These are phyloP conservation scores for Stephania yunnanensis DNA, from an alignment of 164 flowering plant genomes.

Conservation along the genomic window DNA sequence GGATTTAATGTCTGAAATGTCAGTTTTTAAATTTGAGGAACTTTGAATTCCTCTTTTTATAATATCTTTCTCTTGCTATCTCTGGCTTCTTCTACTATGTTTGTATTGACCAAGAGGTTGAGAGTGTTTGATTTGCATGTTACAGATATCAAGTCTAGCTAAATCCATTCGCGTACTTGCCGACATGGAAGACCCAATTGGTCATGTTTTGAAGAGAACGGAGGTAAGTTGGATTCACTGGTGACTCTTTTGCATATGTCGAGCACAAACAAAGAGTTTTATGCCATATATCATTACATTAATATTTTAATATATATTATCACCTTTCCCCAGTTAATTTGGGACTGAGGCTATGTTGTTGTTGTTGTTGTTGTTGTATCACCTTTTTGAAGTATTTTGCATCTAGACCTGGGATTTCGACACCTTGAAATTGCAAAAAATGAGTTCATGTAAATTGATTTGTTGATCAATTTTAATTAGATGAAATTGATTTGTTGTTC, in stretches of 20 bases:
- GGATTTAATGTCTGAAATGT: slow-evolving; percentile 2
- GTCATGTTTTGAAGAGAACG: slow-evolving; percentile 66
- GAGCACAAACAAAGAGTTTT: not conserved
- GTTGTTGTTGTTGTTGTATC: too few relatives aligned
- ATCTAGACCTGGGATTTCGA: not conserved
- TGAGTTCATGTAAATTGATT: not conserved
- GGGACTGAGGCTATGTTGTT: too few relatives aligned
- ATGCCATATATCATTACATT: not conserved
- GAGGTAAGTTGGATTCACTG: slow-evolving; percentile 40
- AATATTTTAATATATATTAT: not conserved
- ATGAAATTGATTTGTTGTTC: not conserved
- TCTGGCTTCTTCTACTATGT: not conserved
- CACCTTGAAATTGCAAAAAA: not conserved
- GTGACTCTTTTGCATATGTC: not conserved
- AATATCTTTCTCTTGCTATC: not conserved
- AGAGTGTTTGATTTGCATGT: not conserved
- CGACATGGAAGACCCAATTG: slow-evolving; percentile 93
- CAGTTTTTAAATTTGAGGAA: not conserved
- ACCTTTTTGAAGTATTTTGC: not conserved
- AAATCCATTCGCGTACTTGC: slow-evolving; percentile 85
- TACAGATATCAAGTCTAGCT: slow-evolving; percentile 74
- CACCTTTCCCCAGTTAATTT: too few relatives aligned
- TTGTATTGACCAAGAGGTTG: not conserved
- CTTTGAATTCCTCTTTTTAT: not conserved
- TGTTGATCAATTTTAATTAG: not conserved